Evolutionary conservation across 2,329 filamentous ascomycete species (phyloP), one percentile per base, ranked within the genome.

Genomic region (Xylariales sp.): DNA sequence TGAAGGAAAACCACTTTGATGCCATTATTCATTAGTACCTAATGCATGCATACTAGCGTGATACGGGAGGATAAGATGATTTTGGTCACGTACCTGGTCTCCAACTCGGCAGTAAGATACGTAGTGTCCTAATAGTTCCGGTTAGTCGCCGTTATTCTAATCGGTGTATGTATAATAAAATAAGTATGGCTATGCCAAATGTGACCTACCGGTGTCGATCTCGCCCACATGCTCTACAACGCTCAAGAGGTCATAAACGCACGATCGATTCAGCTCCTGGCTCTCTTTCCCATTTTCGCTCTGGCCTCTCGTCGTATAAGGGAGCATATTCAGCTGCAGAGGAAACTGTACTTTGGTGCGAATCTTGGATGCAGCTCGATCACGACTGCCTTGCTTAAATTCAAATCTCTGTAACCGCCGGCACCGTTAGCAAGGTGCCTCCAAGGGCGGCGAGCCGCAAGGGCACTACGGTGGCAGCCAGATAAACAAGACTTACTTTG

Each of bases 161-260:
- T 18, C 14, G 3, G 14, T 23, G 39, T 1, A 55, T 32, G 12
- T 12, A 14, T 10, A 12, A 12, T 12, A 23, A 23, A 23, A 23
- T 23, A 23, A 23, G 23, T 23, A 23, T 23, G 23, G 23, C 23
- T 23, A 23, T 41, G 10, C 9, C 3, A n/a, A 46, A n/a, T 14
- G 45, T 43, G 18, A 70, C 76, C 70, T 71, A 81, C 81, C 95
- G 1, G 93, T 94, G 75, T 97, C 94, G 65, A 97, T 91, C 79
- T 95, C 93, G 59, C 95, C 95, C 68, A 97, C 93, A 76, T 98
- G 95, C 46, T 97, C 94, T 28, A 98, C 91, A 2, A 97, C 94
- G 69, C 92, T 94, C 18, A 94, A 87, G 0, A 98, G 86, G 73
- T 97, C 93, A 78, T 97, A 98, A 5, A 91, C 89, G 75, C 92